Evolutionary conservation across 768 basidiomycete species (phyloP).

Genomic region (Lactifluus piperatus): DNA sequence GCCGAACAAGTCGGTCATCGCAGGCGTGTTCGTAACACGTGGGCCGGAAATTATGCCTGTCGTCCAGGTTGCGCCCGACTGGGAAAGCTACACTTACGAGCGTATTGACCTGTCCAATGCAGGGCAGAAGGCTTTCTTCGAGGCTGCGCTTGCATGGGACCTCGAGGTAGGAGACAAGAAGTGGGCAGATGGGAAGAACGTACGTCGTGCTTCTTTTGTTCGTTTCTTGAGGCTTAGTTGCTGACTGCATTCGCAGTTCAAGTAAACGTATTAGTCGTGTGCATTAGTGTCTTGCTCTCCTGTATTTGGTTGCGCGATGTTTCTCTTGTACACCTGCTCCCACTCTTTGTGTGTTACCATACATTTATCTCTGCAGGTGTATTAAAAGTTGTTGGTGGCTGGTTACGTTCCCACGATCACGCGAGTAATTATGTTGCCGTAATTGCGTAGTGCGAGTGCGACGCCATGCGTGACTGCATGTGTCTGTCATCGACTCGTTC

Average conservation of each 20-base stretch:
- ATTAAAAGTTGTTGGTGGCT: too few relatives aligned
- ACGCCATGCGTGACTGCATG: too few relatives aligned
- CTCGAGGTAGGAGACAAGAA: slow-evolving; percentile 79
- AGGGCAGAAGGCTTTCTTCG: slow-evolving; percentile 84
- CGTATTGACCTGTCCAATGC: slow-evolving; percentile 65
- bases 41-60: slow-evolving; percentile 66
- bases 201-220: slow-evolving; percentile 35
- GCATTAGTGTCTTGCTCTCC: not conserved
- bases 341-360: not conserved
- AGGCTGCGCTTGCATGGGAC: slow-evolving; percentile 92
- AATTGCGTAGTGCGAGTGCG: too few relatives aligned
- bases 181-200: slow-evolving; percentile 88
- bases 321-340: not conserved
- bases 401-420: too few relatives aligned
- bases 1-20: slow-evolving; percentile 68
- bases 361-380: slow-evolving; percentile 9
- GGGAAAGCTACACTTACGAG: slow-evolving; percentile 78
- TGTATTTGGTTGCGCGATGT: slow-evolving; percentile 3
- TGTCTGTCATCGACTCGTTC: too few relatives aligned
- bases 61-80: slow-evolving; percentile 81
- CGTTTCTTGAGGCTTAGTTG: not conserved
- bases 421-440: too few relatives aligned
- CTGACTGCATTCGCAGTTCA: slow-evolving; percentile 24
- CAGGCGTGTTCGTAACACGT: slow-evolving; percentile 75
- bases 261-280: slow-evolving; percentile 20